Base-by-base conservation (phyloP, 306 rosid species). In the Rosa rugosa region DNA sequence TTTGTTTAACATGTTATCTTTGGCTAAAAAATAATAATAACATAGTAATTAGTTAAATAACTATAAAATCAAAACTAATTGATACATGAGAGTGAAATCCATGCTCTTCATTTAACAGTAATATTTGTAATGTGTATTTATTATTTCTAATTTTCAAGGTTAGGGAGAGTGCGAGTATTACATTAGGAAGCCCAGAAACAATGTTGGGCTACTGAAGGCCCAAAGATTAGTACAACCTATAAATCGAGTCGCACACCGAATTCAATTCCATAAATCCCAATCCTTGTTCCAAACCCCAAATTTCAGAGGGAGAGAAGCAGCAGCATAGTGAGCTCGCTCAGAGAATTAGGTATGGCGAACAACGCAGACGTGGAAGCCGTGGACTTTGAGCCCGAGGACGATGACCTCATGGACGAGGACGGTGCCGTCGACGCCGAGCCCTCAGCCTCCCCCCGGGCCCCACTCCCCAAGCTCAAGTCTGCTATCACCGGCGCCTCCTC, bases 401-500 rank as follows among this genome's bases (percentile, higher is more conserved):
- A 95, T 81, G 99, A 95, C 86, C 87, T 96, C 83, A 96, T 96
- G 99, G 99, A 96, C 92, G 99, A 96, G 85, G 99, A 96, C 23
- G 97, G 85, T 50, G 97, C 91, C 23, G 81, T 83, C 5, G 97
- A 88, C 56, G 92, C 81, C 56, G 97, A 92, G 77, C 90, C 87
- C 79, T 23, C 85, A 0, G 82, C 93, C 5, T 91, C 98, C 51
- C 99, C 99, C 3, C 84, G 83, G 49, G 92, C 94, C 46, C 93
- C 98, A 41, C 87, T 83, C 4, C 99, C 97, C 0, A 96, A 96
- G 84, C 91, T 96, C 85, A 96, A 93, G 87, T 96, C 99, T 34
- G 97, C 99, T 72, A 93, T 96, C 66, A 96, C 98, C 17, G 90
- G 89, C 40, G 85, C 90, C 0, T 71, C 90, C 0, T 75, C 97